Conservation (phyloP, 2,329 filamentous ascomycete species). For the Fusarium caatingaense region DNA sequence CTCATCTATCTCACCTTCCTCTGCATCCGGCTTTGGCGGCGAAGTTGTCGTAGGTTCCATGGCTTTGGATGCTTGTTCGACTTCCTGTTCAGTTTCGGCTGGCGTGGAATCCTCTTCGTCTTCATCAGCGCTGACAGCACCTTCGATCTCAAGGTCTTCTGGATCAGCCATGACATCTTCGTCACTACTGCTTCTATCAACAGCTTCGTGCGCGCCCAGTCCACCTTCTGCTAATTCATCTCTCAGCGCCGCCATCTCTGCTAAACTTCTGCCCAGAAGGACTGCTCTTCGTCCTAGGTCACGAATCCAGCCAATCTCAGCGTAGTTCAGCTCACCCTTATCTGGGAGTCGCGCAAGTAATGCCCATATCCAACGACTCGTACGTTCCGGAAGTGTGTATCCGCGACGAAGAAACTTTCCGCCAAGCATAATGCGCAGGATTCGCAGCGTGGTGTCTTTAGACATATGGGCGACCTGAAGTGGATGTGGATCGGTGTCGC, state of each 20-base stretch:
- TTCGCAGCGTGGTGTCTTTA: constrained; percentile 72
- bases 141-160: constrained; percentile 48
- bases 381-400: constrained; percentile 69
- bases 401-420: constrained; percentile 72
- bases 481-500: constrained; percentile 66
- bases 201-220: constrained; percentile 57
- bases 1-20: constrained; percentile 46
- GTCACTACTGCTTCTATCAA: constrained; percentile 59
- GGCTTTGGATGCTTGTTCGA: constrained; percentile 12
- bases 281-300: constrained; percentile 84
- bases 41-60: background rate
- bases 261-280: constrained; percentile 65
- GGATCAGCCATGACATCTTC: constrained; percentile 53
- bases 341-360: constrained; percentile 81
- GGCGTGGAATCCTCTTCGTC: constrained; percentile 21
- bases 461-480: constrained; percentile 73
- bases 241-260: constrained; percentile 62
- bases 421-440: constrained; percentile 74
- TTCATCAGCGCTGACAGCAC: constrained; percentile 38
- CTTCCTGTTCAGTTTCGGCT: constrained; percentile 2
- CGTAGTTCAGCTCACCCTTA: constrained; percentile 77
- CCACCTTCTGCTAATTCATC: constrained; percentile 57
- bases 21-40: constrained; percentile 23
- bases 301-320: constrained; percentile 79
- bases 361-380: constrained; percentile 88